Percentiles rank a stretch among this genome's conserved stretches.
These are phyloP conservation scores for Globisporangium irregulare DNA, from an alignment of 352 stramenopile species.

Conservation along the genomic window DNA sequence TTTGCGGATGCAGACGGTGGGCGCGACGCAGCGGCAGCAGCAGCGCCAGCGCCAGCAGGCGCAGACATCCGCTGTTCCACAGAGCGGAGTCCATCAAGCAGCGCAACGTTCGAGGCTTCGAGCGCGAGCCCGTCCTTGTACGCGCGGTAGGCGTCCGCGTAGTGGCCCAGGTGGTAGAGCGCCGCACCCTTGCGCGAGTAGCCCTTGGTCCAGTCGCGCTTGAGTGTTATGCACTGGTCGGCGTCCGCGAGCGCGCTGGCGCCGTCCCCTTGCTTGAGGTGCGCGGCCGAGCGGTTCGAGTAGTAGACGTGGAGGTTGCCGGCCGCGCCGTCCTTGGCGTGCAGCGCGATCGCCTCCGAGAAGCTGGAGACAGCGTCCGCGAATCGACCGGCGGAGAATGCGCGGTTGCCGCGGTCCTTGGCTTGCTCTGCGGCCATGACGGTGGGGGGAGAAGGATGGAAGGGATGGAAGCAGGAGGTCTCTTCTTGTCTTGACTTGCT, in stretches of 20 bases:
- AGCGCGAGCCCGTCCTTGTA: constrained; percentile 76
- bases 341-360: constrained; percentile 74
- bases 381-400: constrained; percentile 70
- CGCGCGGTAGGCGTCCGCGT: constrained; percentile 65
- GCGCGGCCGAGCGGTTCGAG: constrained; percentile 82
- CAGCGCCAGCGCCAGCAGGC: constrained; percentile 5
- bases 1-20: constrained; percentile 21
- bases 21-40: constrained; percentile 12
- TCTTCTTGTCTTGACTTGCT: neutral
- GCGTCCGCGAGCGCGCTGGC: constrained; percentile 68
- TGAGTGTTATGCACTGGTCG: constrained; percentile 71
- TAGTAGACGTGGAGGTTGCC: constrained; percentile 67
- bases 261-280: constrained; percentile 79
- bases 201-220: constrained; percentile 82
- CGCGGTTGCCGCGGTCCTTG: constrained; percentile 83
- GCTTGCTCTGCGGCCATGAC: constrained; percentile 83
- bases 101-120: constrained; percentile 58
- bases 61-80: constrained; percentile 53
- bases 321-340: constrained; percentile 26
- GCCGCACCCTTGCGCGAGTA: constrained; percentile 84
- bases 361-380: constrained; percentile 67
- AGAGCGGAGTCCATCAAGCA: constrained; percentile 63
- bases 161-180: constrained; percentile 62
- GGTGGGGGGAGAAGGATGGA: constrained; percentile 2
- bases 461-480: neutral